Evolutionary conservation across 2,329 filamentous ascomycete species (phyloP).

Genomic region (Cercospora nicotianae): DNA sequence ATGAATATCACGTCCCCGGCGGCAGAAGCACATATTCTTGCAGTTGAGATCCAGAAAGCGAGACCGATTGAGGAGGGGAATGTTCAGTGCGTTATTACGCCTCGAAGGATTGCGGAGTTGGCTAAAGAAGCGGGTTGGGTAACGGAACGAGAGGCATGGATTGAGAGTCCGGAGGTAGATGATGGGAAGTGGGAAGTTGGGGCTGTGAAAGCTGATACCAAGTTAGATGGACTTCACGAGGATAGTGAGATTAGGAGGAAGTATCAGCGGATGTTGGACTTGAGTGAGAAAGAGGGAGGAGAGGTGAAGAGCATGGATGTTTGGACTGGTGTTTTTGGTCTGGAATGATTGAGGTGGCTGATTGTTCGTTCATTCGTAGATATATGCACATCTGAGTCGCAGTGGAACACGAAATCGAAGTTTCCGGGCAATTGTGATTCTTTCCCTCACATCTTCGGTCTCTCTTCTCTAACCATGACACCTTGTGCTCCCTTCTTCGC

Average conservation of each 20-base stretch:
- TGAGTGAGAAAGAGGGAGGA: not conserved
- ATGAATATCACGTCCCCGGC: conserved; percentile 19
- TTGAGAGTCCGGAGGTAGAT: conserved; percentile 41
- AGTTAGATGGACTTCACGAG: not conserved
- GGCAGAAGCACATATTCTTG: conserved; percentile 53
- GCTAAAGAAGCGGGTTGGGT: conserved; percentile 43
- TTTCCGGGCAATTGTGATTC: not conserved
- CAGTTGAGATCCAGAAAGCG: conserved; percentile 51
- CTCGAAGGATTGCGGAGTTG: conserved; percentile 43
- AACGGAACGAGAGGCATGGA: conserved; percentile 40
- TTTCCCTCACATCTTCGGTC: conserved; percentile 34
- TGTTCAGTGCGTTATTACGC: conserved; percentile 50
- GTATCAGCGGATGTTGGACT: not conserved
- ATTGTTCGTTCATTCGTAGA: not conserved
- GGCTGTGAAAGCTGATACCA: conserved; percentile 27
- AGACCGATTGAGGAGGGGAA: conserved; percentile 46
- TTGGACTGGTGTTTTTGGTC: conserved; percentile 22
- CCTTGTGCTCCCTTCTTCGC: conserved; percentile 42
- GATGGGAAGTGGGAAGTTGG: conserved; percentile 53
- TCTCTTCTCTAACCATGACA: conserved; percentile 39
- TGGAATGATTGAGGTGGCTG: not conserved
- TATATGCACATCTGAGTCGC: not conserved
- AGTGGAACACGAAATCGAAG: not conserved
- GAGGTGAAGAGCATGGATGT: conserved; percentile 25
- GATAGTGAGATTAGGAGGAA: not conserved